Evolutionary conservation across 1,139 yeast genomes (phyloP).

Genomic region (Insectozyma bohioensis): DNA sequence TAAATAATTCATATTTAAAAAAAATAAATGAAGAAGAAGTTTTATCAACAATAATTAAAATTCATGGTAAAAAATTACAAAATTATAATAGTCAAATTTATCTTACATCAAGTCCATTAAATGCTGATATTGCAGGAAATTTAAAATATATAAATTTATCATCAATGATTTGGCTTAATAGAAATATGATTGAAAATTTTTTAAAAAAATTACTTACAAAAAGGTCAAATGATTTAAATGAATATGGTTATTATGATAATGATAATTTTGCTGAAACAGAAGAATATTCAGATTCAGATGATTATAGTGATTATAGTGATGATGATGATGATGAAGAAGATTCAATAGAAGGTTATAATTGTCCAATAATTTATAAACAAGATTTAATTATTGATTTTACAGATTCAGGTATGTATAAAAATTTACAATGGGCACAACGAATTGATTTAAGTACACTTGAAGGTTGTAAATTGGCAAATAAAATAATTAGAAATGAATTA

Average conservation of each 20-base stretch:
- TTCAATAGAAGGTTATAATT: slow-evolving; percentile 13
- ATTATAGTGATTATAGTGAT: slow-evolving; percentile 6
- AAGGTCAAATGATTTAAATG: slow-evolving; percentile 9
- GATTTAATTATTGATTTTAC: slow-evolving; percentile 44
- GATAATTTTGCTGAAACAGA: slow-evolving; percentile 9
- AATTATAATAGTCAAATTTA: slow-evolving; percentile 12
- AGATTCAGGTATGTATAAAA: slow-evolving; percentile 60
- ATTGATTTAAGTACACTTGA: slow-evolving; percentile 30
- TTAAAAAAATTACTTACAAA: slow-evolving; percentile 20
- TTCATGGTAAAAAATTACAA: slow-evolving; percentile 18
- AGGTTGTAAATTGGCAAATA: slow-evolving; percentile 33
- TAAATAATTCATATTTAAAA: slow-evolving; percentile 32
- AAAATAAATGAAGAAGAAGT: slow-evolving; percentile 40
- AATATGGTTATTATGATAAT: slow-evolving; percentile 10
- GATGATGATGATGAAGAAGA: slow-evolving; percentile 8
- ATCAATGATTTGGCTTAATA: slow-evolving; percentile 55
- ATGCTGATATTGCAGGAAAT: slow-evolving; percentile 14
- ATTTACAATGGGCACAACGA: slow-evolving; percentile 52
- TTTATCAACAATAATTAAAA: slow-evolving; percentile 28
- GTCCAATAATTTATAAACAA: slow-evolving; percentile 16
- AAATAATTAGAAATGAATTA: slow-evolving; percentile 34
- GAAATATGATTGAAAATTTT: slow-evolving; percentile 35
- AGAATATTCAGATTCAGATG: slow-evolving; percentile 10
- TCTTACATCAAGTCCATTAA: slow-evolving; percentile 16
- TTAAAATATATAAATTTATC: slow-evolving; percentile 39